Base-by-base conservation (phyloP, 441 rosid species). In the Aquilaria agallochum region DNA sequence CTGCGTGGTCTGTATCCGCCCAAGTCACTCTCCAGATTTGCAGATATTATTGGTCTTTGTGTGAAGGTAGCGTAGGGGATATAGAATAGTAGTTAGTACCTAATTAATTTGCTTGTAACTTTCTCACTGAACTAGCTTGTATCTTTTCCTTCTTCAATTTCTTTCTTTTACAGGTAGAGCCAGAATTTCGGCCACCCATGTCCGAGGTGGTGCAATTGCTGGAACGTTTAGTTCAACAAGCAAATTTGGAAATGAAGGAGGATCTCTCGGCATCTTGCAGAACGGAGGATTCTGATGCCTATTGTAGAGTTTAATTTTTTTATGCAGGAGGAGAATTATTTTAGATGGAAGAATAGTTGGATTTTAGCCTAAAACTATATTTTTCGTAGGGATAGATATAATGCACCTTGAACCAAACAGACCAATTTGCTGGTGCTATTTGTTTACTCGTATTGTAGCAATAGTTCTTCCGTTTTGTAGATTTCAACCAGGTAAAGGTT, bases 1-100 rank as follows among this genome's bases (percentile, higher is more conserved):
- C 76, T 95, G 65, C 83, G 92, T 3, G 99, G 99, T 54, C 86
- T 95, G n/a, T 95, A 83, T 60, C 80, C 91, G 71, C 88, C 87
- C 57, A 91, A 85, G 68, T 78, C 99, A 5, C 76, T 95, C 64
- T 83, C 96, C 5, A 45, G 90, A 67, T 92, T 95, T 60, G 97
- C 98, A 4, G 95, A 92, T 62, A 68, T 83, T 34, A 84, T 95
- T 57, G 84, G 95, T 32, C 87, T 86, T 33, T 95, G 99, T 49
- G 83, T 88, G 56, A 89, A 89, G 87, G 99, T 95, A 66, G 2
- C 51, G 33, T 45, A 48, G 60, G 50, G 54, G 31, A 20, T 20
- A 20, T 20, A 20, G 27, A 20, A 20, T 20, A 20, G 27, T 20
- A 20, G 15, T 31, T 32, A 52, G 49, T 15, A 61, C 6, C 50